Percentiles rank a stretch among this genome's conserved stretches.
phyloP scores from a whole-genome alignment of 306 rosid genomes.

The Gynostemma pentaphyllum region DNA sequence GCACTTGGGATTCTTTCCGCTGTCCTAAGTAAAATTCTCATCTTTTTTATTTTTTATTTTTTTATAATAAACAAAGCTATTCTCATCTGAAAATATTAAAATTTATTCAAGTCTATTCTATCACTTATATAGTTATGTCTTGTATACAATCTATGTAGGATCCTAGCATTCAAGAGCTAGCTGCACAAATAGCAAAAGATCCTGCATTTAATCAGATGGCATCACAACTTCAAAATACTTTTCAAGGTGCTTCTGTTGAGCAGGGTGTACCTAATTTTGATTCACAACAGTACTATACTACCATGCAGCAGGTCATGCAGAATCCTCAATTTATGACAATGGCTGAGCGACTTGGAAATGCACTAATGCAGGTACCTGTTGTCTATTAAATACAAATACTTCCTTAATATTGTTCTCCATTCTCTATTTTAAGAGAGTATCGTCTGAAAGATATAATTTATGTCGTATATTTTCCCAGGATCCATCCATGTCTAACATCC shows the following conservation, averaged over 20 bases:
- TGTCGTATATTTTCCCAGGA: conserved; percentile 46
- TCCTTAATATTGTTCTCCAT: neutral
- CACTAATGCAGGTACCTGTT: conserved; percentile 75
- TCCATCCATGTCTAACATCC: conserved; percentile 83
- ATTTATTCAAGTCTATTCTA: too few species aligned
- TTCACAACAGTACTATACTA: conserved; percentile 65
- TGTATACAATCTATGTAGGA: conserved; percentile 59
- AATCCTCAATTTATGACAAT: conserved; percentile 96
- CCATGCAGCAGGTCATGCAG: conserved; percentile 99
- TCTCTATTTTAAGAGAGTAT: neutral
- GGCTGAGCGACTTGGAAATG: conserved; percentile 97
- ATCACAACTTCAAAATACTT: conserved; percentile 82
- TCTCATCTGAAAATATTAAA: too few species aligned
- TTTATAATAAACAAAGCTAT: too few species aligned
- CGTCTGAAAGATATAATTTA: neutral
- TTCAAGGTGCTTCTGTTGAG: conserved; percentile 56
- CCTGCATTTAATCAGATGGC: conserved; percentile 98
- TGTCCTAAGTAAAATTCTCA: too few species aligned
- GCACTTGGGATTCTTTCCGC: too few species aligned
- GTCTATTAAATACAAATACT: neutral
- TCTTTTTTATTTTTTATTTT: too few species aligned
- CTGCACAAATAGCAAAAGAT: conserved; percentile 93
- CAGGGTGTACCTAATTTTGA: conserved; percentile 56
- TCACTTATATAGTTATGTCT: too few species aligned
- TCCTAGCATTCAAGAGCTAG: conserved; percentile 97